A percentile compares a stretch with the other conserved stretches of the same genome.
These are phyloP conservation scores for Colletotrichum liaoningense DNA, from an alignment of 2,329 filamentous ascomycete genomes.

Conservation along the genomic window DNA sequence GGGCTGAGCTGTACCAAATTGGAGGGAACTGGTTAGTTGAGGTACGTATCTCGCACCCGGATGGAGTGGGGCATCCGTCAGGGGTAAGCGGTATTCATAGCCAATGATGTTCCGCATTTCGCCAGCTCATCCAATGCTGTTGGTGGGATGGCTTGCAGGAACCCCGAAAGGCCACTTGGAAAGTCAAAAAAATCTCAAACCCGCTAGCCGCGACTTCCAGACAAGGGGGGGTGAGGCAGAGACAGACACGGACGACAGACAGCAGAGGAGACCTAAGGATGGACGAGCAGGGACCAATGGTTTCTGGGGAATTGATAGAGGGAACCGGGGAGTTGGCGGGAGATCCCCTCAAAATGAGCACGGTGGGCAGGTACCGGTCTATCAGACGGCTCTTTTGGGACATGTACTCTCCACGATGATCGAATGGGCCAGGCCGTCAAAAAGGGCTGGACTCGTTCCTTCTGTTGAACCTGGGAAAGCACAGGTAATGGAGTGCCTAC, in stretches of 20 bases:
- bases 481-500: background rate
- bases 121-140: constrained; percentile 6
- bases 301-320: constrained; percentile 27
- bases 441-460: background rate
- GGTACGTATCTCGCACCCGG: background rate
- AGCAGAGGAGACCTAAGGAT: background rate
- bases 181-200: constrained; percentile 26
- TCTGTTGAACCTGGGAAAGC: background rate
- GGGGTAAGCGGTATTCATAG: background rate
- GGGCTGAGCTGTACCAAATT: constrained; percentile 20
- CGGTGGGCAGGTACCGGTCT: background rate
- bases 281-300: constrained; percentile 12
- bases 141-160: constrained; percentile 22
- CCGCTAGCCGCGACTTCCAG: constrained; percentile 14
- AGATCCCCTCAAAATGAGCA: constrained; percentile 1
- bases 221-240: constrained; percentile 1
- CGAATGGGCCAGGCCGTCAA: background rate
- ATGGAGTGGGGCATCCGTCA: background rate
- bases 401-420: background rate
- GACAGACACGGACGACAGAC: background rate
- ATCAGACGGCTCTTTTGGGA: constrained; percentile 1
- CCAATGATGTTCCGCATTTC: background rate
- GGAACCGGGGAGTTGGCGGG: background rate
- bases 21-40: constrained; percentile 8
- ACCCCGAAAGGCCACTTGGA: background rate